Conservation (phyloP, 495 filamentous ascomycete species). For the Viridothelium virens region DNA sequence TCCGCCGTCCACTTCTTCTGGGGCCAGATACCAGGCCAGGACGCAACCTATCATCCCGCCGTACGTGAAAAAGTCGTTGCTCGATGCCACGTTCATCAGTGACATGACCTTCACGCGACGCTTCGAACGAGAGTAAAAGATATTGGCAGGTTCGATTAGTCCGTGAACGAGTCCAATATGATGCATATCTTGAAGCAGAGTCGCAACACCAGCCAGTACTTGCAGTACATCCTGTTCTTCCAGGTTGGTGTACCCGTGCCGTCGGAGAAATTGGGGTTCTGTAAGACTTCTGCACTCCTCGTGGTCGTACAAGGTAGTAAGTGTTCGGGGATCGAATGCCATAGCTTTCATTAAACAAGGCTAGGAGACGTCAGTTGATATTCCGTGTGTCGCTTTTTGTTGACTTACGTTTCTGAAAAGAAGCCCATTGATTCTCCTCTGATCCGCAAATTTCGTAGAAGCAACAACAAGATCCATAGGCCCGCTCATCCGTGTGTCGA, state of each 20-base stretch:
- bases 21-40: not conserved
- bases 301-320: not conserved
- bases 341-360: not conserved
- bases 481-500: not conserved
- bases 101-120: not conserved
- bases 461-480: not conserved
- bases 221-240: not conserved
- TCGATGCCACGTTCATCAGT: not conserved
- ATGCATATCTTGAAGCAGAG: not conserved
- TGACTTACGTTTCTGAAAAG: too few species aligned
- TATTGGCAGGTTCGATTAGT: not conserved
- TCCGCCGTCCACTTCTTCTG: not conserved
- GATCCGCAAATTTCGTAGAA: not conserved
- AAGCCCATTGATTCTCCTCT: not conserved
- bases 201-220: not conserved
- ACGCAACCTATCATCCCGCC: not conserved
- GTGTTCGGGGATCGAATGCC: not conserved
- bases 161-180: not conserved
- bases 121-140: not conserved
- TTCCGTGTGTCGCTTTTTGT: not conserved
- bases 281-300: not conserved
- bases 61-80: not conserved
- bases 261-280: not conserved
- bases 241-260: not conserved
- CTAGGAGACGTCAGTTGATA: not conserved